Evolutionary conservation across 2,329 filamentous ascomycete species (phyloP).

Genomic region (Penicillium carneum): DNA sequence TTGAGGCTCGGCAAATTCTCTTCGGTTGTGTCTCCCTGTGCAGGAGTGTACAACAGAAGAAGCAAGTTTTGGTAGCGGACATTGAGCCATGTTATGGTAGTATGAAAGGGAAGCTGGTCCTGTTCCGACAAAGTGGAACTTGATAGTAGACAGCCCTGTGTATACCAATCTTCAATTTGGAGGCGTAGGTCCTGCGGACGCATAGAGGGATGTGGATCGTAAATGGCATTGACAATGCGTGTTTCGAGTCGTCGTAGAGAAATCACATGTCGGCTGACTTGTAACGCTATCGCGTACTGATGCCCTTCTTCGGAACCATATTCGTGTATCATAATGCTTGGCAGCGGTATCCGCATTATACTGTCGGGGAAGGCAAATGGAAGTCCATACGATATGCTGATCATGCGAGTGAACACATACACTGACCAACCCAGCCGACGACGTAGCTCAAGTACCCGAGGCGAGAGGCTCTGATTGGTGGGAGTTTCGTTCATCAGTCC

Average conservation of each 20-base stretch:
- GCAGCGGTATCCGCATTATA: background rate
- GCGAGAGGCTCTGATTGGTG: background rate
- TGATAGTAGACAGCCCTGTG: background rate
- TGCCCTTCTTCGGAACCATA: background rate
- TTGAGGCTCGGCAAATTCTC: background rate
- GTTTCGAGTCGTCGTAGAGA: background rate
- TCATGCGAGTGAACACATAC: background rate
- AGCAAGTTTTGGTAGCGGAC: background rate
- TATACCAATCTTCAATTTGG: constrained; percentile 1
- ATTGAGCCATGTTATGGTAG: background rate
- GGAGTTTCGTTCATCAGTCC: background rate
- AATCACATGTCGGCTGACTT: background rate
- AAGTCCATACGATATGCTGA: background rate
- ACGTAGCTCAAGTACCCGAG: background rate
- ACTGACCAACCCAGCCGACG: background rate
- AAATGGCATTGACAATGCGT: background rate
- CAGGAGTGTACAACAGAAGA: background rate
- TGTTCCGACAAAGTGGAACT: background rate
- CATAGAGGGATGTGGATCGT: background rate
- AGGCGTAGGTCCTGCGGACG: background rate
- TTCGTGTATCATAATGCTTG: background rate
- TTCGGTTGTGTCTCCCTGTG: background rate
- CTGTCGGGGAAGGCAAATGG: background rate
- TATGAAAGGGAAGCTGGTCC: background rate
- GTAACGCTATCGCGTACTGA: background rate